Conservation (phyloP, 257 asterid species). For the Solanum pennellii region DNA sequence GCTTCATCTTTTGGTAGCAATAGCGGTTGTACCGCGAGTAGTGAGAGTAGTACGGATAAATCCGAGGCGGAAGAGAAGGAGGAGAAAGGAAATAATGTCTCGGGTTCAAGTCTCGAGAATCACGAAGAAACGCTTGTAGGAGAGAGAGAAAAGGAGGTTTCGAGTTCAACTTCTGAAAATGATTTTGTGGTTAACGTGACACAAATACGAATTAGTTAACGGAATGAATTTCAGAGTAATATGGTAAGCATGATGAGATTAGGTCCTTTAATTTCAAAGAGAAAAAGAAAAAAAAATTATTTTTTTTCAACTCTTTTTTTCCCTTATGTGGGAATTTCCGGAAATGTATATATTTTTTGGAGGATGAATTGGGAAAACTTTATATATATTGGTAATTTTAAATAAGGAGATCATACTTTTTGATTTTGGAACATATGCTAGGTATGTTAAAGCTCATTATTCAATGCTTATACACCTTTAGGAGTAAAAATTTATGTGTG, state of each 20-base stretch:
- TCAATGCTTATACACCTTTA: neutral
- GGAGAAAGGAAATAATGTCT: neutral
- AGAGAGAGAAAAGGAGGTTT: neutral
- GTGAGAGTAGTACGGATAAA: slow-evolving; percentile 3
- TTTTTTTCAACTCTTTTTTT: neutral
- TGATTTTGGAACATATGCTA: neutral
- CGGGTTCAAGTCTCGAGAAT: neutral
- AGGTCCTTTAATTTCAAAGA: neutral
- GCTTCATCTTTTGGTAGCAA: slow-evolving; percentile 63
- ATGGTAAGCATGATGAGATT: neutral
- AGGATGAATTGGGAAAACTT: slow-evolving; percentile 8
- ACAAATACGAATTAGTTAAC: neutral
- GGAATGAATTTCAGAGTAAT: neutral
- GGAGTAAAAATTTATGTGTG: neutral
- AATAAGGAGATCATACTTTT: neutral
- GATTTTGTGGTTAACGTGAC: neutral
- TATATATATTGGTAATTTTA: neutral
- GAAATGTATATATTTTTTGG: slow-evolving; percentile 43
- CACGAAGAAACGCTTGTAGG: neutral
- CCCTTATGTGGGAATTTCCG: neutral
- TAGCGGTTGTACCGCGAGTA: slow-evolving; percentile 7
- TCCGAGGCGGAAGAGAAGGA: slow-evolving; percentile 11
- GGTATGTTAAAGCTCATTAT: neutral
- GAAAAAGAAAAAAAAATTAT: neutral
- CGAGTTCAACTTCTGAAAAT: neutral